Evolutionary conservation across 2,329 filamentous ascomycete genomes (phyloP), one percentile per base, ranked within the genome.

Genomic region (Drechslera avenae): DNA sequence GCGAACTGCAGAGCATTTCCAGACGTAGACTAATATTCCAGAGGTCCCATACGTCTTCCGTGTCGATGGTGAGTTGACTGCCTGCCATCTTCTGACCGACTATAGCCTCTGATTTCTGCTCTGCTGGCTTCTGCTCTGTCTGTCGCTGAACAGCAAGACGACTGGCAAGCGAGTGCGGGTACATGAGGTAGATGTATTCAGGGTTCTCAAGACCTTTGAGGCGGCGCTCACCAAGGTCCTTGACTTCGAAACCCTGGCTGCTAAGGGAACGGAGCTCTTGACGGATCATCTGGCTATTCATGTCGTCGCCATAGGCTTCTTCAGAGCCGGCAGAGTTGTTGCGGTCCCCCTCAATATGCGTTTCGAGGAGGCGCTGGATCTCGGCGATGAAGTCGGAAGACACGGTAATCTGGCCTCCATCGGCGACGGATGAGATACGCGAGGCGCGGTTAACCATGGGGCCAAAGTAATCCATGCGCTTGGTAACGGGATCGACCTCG

Each of bases 371-470:
- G 33, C 91, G 86, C 70, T 96, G 91, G 47, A 97, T 93, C 73
- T 99, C 94, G 10, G 89, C 90, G 67, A 99, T 96, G 75, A 97
- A 97, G 73, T 99, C 94, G 1, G 91, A 91, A 1, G 92, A 97
- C 1, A 97, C 94, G 0, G 93, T 94, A 59, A 97, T 97, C 72
- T 99, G 93, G 0, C 94, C 94, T 54, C 94, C 94, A 71, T 99
- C 94, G 30, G 94, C 94, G 35, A 96, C 92, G 17, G 90, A 88
- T 5, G 91, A 94, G 59, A 99, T 96, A 76, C 94, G 89, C 13
- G 94, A 89, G 0, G 94, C 91, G 68, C 95, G 92, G 76, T 99
- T 99, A 67, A 99, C 94, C 91, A 99, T 99, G 12, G 94, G 94
- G 0, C 94, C 94, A 71, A 97, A 99, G 76, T 99, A 99, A 67